Percentiles rank a stretch among this genome's conserved stretches.
Conservation (phyloP, 2,329 filamentous ascomycete genomes). For the Hypoxylon sp. region DNA sequence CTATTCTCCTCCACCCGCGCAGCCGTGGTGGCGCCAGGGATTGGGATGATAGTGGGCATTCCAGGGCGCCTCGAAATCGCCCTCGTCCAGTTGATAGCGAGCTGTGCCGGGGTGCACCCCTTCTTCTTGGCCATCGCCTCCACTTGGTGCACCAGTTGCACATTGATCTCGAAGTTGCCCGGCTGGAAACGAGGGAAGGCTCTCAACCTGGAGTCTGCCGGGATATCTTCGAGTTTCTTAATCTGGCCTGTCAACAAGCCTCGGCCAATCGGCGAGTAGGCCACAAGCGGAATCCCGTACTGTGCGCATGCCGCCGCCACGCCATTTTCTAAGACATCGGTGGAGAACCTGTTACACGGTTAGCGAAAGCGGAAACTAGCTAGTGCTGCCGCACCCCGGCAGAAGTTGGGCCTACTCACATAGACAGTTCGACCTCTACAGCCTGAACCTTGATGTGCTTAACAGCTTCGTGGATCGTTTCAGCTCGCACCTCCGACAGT, state of each 20-base stretch:
- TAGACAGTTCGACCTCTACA: constrained; percentile 58
- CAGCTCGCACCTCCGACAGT: constrained; percentile 58
- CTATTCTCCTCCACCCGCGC: constrained; percentile 73
- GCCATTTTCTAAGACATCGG: constrained; percentile 51
- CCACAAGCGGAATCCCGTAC: constrained; percentile 76
- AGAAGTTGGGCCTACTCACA: constrained; percentile 43
- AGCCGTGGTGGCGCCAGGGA: constrained; percentile 73
- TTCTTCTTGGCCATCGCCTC: constrained; percentile 72
- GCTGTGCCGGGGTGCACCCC: constrained; percentile 71
- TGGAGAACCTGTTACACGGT: constrained; percentile 44
- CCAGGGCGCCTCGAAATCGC: constrained; percentile 61
- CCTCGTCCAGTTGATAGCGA: constrained; percentile 76
- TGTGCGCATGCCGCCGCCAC: constrained; percentile 67
- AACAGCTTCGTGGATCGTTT: constrained; percentile 57
- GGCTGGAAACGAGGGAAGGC: constrained; percentile 72
- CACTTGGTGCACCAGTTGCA: constrained; percentile 72
- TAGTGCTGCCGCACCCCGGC: background rate
- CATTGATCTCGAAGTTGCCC: constrained; percentile 74
- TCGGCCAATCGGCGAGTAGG: constrained; percentile 77
- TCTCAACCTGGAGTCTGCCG: constrained; percentile 68
- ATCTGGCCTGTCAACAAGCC: constrained; percentile 71
- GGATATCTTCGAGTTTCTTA: constrained; percentile 54
- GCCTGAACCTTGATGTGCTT: constrained; percentile 54
- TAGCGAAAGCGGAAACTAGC: constrained; percentile 13
- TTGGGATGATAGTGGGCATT: constrained; percentile 72